These are phyloP conservation scores for Cymodocea nodosa DNA, from an alignment of 116 monocot species.

Conservation along the genomic window DNA sequence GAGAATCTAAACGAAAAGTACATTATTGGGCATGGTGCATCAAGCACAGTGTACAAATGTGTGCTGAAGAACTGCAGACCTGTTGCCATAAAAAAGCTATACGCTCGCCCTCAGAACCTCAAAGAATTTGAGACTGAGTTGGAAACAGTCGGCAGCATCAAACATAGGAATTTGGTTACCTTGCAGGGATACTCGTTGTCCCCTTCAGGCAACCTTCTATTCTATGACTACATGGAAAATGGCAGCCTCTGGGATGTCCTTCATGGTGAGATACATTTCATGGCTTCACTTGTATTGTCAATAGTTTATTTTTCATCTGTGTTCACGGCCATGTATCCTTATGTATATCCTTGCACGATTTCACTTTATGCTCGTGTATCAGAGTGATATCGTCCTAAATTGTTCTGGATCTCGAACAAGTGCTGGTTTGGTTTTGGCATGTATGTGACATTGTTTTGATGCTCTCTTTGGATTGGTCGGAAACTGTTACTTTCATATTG, in stretches of 20 bases:
- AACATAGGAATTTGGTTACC: slow-evolving; percentile 85
- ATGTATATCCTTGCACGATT: no score
- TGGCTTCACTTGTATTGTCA: background rate
- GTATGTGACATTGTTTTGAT: no score
- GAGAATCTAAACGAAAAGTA: slow-evolving; percentile 92
- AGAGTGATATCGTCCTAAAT: no score
- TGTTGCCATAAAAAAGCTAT: slow-evolving; percentile 80
- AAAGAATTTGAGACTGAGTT: slow-evolving; percentile 95
- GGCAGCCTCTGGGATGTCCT: slow-evolving; percentile 98
- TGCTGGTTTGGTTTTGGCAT: no score
- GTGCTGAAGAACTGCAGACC: slow-evolving; percentile 92
- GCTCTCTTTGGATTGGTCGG: no score
- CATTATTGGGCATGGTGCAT: slow-evolving; percentile 90
- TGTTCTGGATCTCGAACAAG: no score
- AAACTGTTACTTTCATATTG: no score
- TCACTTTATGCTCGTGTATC: no score
- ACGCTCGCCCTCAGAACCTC: slow-evolving; percentile 64
- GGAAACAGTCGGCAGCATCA: slow-evolving; percentile 90
- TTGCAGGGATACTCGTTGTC: slow-evolving; percentile 93
- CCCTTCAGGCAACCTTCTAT: slow-evolving; percentile 74
- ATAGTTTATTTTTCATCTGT: background rate
- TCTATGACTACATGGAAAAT: slow-evolving; percentile 99
- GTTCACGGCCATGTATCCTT: no score
- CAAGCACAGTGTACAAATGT: slow-evolving; percentile 96
- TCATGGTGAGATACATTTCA: slow-evolving; percentile 42